These are phyloP conservation scores for Kwoniella mangroviensis DNA, from an alignment of 768 basidiomycete species.

Conservation along the genomic window DNA sequence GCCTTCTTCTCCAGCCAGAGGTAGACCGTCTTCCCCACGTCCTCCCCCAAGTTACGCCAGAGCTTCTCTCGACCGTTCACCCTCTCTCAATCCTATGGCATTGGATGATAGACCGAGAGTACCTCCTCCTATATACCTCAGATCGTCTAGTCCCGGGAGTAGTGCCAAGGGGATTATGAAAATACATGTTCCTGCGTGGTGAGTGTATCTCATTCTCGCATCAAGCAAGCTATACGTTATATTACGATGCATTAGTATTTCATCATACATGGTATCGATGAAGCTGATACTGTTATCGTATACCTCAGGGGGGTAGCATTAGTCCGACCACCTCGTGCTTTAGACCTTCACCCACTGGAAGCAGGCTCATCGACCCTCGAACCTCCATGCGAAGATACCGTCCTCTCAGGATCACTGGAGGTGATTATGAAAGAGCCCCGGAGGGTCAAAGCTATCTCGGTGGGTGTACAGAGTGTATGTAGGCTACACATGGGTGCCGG, in stretches of 20 bases:
- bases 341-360: conserved; percentile 41
- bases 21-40: conserved; percentile 20
- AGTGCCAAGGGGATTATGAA: conserved; percentile 35
- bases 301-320: conserved; percentile 44
- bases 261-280: too few species aligned
- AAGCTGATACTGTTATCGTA: neutral
- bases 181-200: conserved; percentile 48
- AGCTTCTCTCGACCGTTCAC: conserved; percentile 34
- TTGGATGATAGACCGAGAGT: conserved; percentile 35
- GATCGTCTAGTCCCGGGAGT: conserved; percentile 26
- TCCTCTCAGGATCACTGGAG: conserved; percentile 48
- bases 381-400: conserved; percentile 50
- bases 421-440: conserved; percentile 52
- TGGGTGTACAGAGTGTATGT: conserved; percentile 45
- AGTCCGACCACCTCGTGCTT: conserved; percentile 34
- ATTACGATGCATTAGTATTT: too few species aligned
- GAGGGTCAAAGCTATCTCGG: conserved; percentile 37
- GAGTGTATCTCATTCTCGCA: too few species aligned
- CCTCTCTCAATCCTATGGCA: conserved; percentile 25
- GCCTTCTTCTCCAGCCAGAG: conserved; percentile 6
- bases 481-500: conserved; percentile 36
- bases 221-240: too few species aligned
- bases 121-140: conserved; percentile 41
- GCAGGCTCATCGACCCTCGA: conserved; percentile 15
- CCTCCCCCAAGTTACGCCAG: conserved; percentile 35